These are phyloP conservation scores for Vaccinium corymbosum DNA, from an alignment of 148 eudicot species.

Conservation along the genomic window DNA sequence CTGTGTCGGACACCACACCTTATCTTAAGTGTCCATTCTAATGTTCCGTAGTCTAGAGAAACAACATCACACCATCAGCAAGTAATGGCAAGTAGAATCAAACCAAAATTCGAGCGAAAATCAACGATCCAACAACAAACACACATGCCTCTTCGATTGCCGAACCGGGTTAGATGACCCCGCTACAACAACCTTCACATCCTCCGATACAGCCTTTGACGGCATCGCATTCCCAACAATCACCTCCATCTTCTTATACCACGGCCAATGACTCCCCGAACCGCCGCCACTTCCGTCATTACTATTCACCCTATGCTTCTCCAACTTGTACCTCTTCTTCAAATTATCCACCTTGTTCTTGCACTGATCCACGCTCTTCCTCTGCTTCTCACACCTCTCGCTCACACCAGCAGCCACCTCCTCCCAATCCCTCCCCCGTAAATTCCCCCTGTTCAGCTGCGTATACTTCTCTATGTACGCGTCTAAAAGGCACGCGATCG, in stretches of 20 bases:
- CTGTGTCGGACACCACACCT: no score
- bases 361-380: conserved; percentile 95
- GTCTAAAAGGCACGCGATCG: conserved; percentile 76
- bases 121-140: background rate
- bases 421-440: conserved; percentile 98
- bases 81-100: background rate
- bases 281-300: conserved; percentile 51
- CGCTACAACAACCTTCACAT: conserved; percentile 43
- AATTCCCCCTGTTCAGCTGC: conserved; percentile 76
- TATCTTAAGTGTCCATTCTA: no score
- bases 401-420: conserved; percentile 85
- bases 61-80: background rate
- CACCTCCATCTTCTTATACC: conserved; percentile 87
- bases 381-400: conserved; percentile 77
- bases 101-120: background rate
- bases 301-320: conserved; percentile 74
- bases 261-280: conserved; percentile 78
- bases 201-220: conserved; percentile 52
- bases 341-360: conserved; percentile 97
- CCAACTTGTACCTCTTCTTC: conserved; percentile 95
- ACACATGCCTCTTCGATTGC: conserved; percentile 65
- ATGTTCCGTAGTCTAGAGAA: background rate
- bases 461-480: conserved; percentile 79
- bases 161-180: conserved; percentile 38
- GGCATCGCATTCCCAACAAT: conserved; percentile 66